Base-by-base conservation (phyloP, 768 basidiomycete species). In the Suillus decipiens region DNA sequence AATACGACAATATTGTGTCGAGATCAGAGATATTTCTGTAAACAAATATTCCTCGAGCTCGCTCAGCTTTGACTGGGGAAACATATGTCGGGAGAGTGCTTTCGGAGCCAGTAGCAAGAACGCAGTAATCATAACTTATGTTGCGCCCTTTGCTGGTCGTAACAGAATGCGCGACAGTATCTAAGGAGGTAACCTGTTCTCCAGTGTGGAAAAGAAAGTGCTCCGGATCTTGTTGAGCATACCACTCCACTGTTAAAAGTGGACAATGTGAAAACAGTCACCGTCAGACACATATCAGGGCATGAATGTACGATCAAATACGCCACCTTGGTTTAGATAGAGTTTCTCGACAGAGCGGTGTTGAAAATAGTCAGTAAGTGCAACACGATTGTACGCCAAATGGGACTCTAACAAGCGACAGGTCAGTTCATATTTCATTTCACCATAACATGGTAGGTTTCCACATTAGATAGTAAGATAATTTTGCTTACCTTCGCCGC, bases 11-110 rank as follows among this genome's bases (percentile, higher is more conserved):
- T 63, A 92, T 87, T 6, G 73, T 77, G 61, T 89, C 83, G 47
- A 92, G 76, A 69, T 92, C 90, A 24, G 85, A 75, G 51, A 92
- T 84, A 64, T 85, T 89, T 37, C 90, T 84, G 69, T 92, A 92
- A 0, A 89, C 88, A 63, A 90, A 90, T 2, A 88, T 75, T 5
- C 90, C 90, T 42, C 78, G 79, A 8, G 79, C 82, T 36, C 68
- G 71, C 19, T 71, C 73, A 4, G 78, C 76, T 17, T 76, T 67
- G 36, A 78, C 76, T 1, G 75, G 67, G 5, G 84, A 76, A 39
- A 84, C 74, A 67, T 87, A 89, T 0, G 83, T 77, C 4, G 90
- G 89, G 17, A 90, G 77, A 1, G 80, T 80, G 1, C 89, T 88
- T 28, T 79, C 79, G 0, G 89, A 90, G 1, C 90, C 90, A 0